Base-by-base conservation (phyloP, 495 filamentous ascomycete species). In the Penicillium robsamsonii region DNA sequence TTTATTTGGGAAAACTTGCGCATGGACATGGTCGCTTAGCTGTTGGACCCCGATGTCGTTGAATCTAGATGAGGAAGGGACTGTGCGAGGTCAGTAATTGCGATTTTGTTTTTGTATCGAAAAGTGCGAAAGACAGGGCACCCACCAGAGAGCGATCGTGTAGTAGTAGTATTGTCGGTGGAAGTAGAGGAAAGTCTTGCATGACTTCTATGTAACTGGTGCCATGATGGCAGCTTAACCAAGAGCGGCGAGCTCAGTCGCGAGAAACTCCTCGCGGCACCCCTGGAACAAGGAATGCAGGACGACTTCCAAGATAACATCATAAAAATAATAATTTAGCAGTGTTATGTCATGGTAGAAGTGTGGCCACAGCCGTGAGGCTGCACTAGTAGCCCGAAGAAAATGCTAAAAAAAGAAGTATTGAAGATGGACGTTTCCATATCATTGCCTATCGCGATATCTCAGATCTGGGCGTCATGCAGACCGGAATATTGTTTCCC, bases 31-130 rank as follows among this genome's bases (percentile, higher is more conserved):
- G 53, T 79, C 78, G 76, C 90, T 94, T 41, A 99, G 68, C 62
- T 96, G 92, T 74, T 99, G 95, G 24, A 99, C 90, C 24, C 90
- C 90, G 60, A 99, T 89, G 53, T 94, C 88, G 67, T 97, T 97
- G 75, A 85, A 91, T 50, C 93, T 85, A 35, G 87, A 75, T 31
- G 75, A 63, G 33, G 84, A 79, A 25, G 79, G 75, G 41, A 86
- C 84, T 85, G 67, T 18, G 30, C 33, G 8, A 6, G 45, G 55
- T 75, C 24, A 75, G 68, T 54, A 62, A 35, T 25, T 40, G 46
- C 41, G 37, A 20, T 31, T 46, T 22, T 56, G 38, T 63, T 50
- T 33, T n/a, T 13, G 10, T 1, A 44, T 29, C 7, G 29, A 9
- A 20, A 25, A 18, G 9, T 15, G 35, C 18, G 11, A 8, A 18